Evolutionary conservation across 345 rosid genomes (phyloP).

Genomic region (Salix brachista): DNA sequence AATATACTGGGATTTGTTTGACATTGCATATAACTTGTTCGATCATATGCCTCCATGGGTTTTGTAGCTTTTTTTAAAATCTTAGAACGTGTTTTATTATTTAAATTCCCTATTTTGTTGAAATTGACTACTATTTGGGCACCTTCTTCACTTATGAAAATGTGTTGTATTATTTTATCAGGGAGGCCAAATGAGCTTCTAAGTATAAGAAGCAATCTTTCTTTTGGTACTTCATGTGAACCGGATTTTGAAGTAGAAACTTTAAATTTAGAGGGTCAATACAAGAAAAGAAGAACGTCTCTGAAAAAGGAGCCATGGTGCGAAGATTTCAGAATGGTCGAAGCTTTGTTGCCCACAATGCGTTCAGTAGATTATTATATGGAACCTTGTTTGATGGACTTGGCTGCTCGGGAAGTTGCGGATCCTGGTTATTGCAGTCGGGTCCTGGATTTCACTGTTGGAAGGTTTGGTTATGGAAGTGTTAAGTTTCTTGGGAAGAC

Average conservation of each 20-base stretch:
- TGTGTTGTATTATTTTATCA: neutral
- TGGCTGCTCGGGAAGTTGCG: slow-evolving; percentile 43
- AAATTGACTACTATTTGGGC: no score
- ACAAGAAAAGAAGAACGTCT: slow-evolving; percentile 52
- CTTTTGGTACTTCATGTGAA: slow-evolving; percentile 9
- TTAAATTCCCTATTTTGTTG: no score
- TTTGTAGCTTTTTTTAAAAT: neutral
- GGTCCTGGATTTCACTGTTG: slow-evolving; percentile 67
- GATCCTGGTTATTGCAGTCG: slow-evolving; percentile 69
- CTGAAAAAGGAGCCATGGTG: slow-evolving; percentile 6
- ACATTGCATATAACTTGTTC: neutral
- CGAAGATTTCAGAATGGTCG: slow-evolving; percentile 27
- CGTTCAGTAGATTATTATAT: slow-evolving; percentile 52
- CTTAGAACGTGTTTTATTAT: no score
- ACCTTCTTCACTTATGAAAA: no score
- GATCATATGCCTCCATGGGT: neutral
- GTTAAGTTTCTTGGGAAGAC: slow-evolving; percentile 72
- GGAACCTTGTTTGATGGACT: slow-evolving; percentile 56
- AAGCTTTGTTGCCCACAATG: slow-evolving; percentile 51
- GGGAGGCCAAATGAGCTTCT: slow-evolving; percentile 19
- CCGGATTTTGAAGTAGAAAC: slow-evolving; percentile 16
- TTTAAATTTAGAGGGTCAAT: slow-evolving; percentile 17
- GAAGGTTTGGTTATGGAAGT: slow-evolving; percentile 72
- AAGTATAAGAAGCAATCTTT: neutral
- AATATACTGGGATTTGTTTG: neutral